A percentile compares a stretch with the other conserved stretches of the same genome.
These are phyloP conservation scores for Nakaseomyces bracarensis DNA, from an alignment of 1,139 yeast species.

Conservation along the genomic window DNA sequence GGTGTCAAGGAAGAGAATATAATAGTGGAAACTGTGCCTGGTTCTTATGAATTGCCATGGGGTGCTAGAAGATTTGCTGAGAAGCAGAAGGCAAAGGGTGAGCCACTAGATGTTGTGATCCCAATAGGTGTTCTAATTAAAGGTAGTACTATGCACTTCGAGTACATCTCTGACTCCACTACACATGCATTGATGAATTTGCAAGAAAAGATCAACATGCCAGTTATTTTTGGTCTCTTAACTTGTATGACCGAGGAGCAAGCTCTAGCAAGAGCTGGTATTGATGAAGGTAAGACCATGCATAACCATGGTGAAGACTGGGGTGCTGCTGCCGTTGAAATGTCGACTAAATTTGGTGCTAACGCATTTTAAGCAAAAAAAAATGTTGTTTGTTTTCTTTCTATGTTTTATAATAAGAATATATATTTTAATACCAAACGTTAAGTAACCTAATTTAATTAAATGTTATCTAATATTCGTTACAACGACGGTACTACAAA, in stretches of 20 bases:
- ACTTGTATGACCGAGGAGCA: constrained; percentile 92
- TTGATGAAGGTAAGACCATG: constrained; percentile 52
- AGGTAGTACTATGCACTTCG: constrained; percentile 97
- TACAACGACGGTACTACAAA: too few relatives aligned
- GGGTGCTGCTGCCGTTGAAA: constrained; percentile 99
- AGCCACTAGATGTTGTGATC: constrained; percentile 72
- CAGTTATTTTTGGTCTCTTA: constrained; percentile 86
- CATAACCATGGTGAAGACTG: constrained; percentile 98
- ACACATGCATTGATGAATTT: constrained; percentile 79
- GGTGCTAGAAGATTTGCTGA: constrained; percentile 54
- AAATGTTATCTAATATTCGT: too few relatives aligned
- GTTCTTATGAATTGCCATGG: constrained; percentile 85
- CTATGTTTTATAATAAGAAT: background rate
- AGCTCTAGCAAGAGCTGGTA: constrained; percentile 90
- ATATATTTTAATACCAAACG: background rate
- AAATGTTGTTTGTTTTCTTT: background rate
- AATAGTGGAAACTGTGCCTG: constrained; percentile 79
- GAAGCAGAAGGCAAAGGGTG: constrained; percentile 38
- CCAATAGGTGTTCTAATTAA: constrained; percentile 93
- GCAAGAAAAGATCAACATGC: constrained; percentile 62
- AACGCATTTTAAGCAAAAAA: constrained; percentile 11
- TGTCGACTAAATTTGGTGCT: constrained; percentile 51
- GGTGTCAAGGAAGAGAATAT: constrained; percentile 76
- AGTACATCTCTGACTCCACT: constrained; percentile 87
- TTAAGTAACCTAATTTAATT: too few relatives aligned